phyloP scores from a whole-genome alignment of 2,329 filamentous ascomycete genomes.

The Scytalidium sp. region DNA sequence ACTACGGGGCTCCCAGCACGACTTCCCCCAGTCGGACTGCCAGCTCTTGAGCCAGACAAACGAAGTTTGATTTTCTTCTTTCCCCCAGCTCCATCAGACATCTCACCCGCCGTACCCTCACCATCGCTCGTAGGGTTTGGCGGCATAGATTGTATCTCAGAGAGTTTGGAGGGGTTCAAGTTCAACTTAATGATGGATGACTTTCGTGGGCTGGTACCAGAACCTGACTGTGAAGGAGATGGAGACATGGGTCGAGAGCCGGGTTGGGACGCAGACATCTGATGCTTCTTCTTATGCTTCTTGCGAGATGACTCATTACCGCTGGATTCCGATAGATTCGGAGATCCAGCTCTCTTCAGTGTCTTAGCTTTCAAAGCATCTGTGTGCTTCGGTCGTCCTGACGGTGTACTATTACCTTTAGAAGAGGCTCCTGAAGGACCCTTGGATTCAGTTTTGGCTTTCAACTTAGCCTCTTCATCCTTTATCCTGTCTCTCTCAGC shows the following conservation, averaged over 20 bases:
- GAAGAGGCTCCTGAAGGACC: slow-evolving; percentile 50
- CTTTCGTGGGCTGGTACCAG: slow-evolving; percentile 21
- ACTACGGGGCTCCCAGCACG: slow-evolving; percentile 27
- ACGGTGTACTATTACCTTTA: slow-evolving; percentile 69
- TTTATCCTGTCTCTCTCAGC: slow-evolving; percentile 62
- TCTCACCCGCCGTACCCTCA: slow-evolving; percentile 67
- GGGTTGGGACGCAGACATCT: slow-evolving; percentile 43
- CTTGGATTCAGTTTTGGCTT: slow-evolving; percentile 45
- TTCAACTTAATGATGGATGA: slow-evolving; percentile 25
- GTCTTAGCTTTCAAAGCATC: slow-evolving; percentile 53
- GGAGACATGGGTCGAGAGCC: slow-evolving; percentile 28
- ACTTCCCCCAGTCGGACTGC: slow-evolving; percentile 47
- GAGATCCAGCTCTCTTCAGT: slow-evolving; percentile 82
- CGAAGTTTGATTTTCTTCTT: slow-evolving; percentile 56
- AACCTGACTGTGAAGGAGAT: slow-evolving; percentile 17
- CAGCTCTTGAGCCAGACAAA: slow-evolving; percentile 54
- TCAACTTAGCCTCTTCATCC: slow-evolving; percentile 54
- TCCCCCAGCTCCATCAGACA: slow-evolving; percentile 55
- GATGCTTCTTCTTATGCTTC: slow-evolving; percentile 70
- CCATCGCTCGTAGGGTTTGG: slow-evolving; percentile 59
- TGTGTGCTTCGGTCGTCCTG: slow-evolving; percentile 49
- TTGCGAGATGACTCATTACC: slow-evolving; percentile 86
- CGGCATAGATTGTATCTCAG: slow-evolving; percentile 20
- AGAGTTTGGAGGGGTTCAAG: slow-evolving; percentile 25
- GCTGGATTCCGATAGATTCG: slow-evolving; percentile 72